Evolutionary conservation across 2,329 filamentous ascomycete genomes (phyloP).

Genomic region (Arthrobotrys sphaeroides): DNA sequence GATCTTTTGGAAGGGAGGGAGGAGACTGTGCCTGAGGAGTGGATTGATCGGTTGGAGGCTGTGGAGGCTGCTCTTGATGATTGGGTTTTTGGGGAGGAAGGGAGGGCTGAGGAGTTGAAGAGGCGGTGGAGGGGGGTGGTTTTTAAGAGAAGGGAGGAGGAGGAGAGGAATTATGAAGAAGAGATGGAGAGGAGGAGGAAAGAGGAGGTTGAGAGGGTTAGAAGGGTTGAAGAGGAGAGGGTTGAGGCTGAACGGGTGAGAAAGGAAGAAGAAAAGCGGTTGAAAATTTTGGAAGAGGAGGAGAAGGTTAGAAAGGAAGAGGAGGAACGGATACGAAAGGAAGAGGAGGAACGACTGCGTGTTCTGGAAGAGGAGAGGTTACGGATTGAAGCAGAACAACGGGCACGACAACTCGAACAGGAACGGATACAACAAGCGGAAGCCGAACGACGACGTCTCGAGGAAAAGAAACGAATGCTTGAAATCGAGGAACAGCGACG

Average conservation of each 20-base stretch:
- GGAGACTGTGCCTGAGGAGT: conserved; percentile 84
- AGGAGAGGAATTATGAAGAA: conserved; percentile 14
- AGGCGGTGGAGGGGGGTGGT: conserved; percentile 47
- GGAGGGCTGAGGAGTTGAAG: conserved; percentile 63
- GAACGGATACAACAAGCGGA: conserved; percentile 22
- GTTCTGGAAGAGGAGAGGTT: conserved; percentile 43
- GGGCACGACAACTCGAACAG: conserved; percentile 9
- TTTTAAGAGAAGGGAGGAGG: conserved; percentile 21
- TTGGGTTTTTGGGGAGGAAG: conserved; percentile 83
- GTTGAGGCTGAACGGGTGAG: conserved; percentile 20
- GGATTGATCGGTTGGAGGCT: conserved; percentile 85
- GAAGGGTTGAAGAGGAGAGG: conserved; percentile 42
- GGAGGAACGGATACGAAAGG: conserved; percentile 31
- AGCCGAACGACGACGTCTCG: conserved; percentile 8
- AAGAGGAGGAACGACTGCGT: conserved; percentile 29
- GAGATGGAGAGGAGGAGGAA: conserved; percentile 14
- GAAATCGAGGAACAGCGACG: background rate
- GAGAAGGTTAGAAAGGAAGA: conserved; percentile 40
- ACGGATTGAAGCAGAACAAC: conserved; percentile 25
- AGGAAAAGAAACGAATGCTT: background rate
- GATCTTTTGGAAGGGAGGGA: conserved; percentile 83
- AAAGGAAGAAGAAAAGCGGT: conserved; percentile 35
- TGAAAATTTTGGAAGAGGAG: conserved; percentile 34
- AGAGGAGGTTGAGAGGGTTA: conserved; percentile 30
- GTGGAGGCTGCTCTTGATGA: conserved; percentile 80